phyloP scores from a whole-genome alignment of 140 eudicot species.

The Cichorium intybus region DNA sequence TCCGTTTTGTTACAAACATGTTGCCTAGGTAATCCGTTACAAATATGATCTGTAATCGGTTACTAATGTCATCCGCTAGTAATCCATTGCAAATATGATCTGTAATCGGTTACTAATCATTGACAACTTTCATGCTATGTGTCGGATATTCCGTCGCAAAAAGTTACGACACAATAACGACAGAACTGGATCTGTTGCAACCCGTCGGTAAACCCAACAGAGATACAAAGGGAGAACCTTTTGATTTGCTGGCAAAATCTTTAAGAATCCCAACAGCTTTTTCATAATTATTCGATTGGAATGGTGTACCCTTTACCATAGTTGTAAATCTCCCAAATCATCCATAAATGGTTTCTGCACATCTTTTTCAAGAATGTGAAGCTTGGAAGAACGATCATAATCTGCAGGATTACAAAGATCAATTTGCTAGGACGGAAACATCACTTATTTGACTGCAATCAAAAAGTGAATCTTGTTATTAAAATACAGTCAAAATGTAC shows the following conservation, averaged over 20 bases:
- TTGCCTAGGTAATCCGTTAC: too few relatives aligned
- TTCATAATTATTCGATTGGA: constrained; percentile 1
- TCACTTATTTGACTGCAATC: background rate
- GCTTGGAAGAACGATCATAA: constrained; percentile 9
- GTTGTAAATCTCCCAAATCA: constrained; percentile 3
- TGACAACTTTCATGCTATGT: too few relatives aligned
- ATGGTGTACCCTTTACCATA: constrained; percentile 1
- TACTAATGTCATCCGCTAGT: too few relatives aligned
- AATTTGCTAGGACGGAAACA: constrained; percentile 11
- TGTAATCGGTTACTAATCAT: too few relatives aligned
- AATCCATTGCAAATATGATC: too few relatives aligned
- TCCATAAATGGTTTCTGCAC: background rate
- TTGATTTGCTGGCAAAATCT: background rate
- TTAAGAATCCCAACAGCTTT: constrained; percentile 26
- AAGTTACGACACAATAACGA: too few relatives aligned
- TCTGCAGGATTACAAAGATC: background rate
- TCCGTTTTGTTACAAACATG: too few relatives aligned
- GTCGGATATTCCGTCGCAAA: too few relatives aligned
- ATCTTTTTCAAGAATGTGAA: background rate
- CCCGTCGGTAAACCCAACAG: too few relatives aligned
- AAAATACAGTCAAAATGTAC: background rate
- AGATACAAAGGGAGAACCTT: too few relatives aligned
- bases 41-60: too few relatives aligned
- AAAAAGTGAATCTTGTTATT: background rate
- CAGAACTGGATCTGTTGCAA: too few relatives aligned